phyloP scores from a whole-genome alignment of 495 filamentous ascomycete species.

The Staphylotrichum tortipilum region DNA sequence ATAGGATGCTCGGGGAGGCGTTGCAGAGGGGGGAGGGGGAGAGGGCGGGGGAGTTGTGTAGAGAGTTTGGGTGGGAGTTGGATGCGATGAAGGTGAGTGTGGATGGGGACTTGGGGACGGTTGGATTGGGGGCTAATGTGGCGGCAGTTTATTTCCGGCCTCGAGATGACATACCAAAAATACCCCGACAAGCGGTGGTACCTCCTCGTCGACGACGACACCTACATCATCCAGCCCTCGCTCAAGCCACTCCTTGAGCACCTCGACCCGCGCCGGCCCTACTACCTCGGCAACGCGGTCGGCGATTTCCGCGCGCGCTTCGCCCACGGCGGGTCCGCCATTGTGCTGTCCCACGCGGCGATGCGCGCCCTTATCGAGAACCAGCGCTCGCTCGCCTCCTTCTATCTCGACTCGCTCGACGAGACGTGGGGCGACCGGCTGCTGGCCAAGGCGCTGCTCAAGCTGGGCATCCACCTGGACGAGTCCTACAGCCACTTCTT shows the following conservation, averaged over 20 bases:
- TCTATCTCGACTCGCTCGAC: constrained; percentile 29
- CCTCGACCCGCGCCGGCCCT: constrained; percentile 29
- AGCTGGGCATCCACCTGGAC: constrained; percentile 34
- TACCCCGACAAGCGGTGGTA: constrained; percentile 43
- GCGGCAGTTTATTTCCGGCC: constrained; percentile 33
- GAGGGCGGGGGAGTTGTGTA: constrained; percentile 25
- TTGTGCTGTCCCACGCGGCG: constrained; percentile 36
- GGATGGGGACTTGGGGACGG: background rate
- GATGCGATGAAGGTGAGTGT: constrained; percentile 39
- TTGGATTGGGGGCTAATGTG: background rate
- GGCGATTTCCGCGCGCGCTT: constrained; percentile 40
- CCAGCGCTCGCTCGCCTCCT: constrained; percentile 22
- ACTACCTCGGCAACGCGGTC: constrained; percentile 43
- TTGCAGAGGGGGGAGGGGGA: constrained; percentile 29
- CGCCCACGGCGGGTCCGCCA: constrained; percentile 40
- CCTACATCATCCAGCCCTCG: constrained; percentile 36
- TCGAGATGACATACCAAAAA: constrained; percentile 34
- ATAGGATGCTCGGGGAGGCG: constrained; percentile 26
- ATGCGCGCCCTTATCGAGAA: constrained; percentile 28
- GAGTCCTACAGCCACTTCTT: constrained; percentile 38
- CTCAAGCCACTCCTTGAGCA: constrained; percentile 31
- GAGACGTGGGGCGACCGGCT: constrained; percentile 38
- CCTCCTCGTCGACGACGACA: constrained; percentile 40
- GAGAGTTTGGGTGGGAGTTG: constrained; percentile 38
- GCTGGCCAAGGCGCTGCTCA: constrained; percentile 33